Evolutionary conservation across 306 rosid genomes (phyloP), one percentile per base, ranked within the genome.

Genomic region (Coriaria nepalensis): DNA sequence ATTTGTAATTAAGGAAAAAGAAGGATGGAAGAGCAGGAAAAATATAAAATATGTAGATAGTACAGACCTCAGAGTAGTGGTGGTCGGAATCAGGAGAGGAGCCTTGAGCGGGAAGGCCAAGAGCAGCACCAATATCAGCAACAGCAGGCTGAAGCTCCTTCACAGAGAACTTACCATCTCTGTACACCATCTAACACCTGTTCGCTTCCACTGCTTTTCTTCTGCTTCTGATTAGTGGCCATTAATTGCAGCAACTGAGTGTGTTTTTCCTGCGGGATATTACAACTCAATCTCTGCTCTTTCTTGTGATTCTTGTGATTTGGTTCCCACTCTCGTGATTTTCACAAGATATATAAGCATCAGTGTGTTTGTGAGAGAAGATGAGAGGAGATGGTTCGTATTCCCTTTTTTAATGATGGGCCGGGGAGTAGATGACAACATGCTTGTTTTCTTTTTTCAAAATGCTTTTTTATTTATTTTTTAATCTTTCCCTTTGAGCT

Each of bases 131-230:
- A 34, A 92, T 85, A 70, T 85, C 94, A 54, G 96, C 81, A 50
- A 92, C 96, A 52, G 96, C 95, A 65, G 98, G 98, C 13, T 90
- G 70, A 4, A 92, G 96, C 55, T 92, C 98, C 41, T 77, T 65
- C 59, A 85, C 73, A 4, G 98, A 92, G 50, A 92, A 93, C 20
- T 77, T 63, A 7, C 95, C 98, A 37, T 92, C 98, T 77, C 59
- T 65, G 72, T 92, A 94, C 14, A 67, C 98, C 98, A 60, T 92
- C 98, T 52, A 92, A 57, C 68, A 88, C 77, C 86, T 78, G 67
- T 43, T 67, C 78, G 6, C 61, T 63, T 5, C 67, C 72, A 37
- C 63, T 66, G 11, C 69, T 72, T 59, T 47, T 55, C 48, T 40
- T 67, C 59, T 47, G 72, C 45, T 56, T 60, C 6, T 60, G 36